Conservation (phyloP, 352 stramenopile genomes). For the Nothophytophthora sp. region DNA sequence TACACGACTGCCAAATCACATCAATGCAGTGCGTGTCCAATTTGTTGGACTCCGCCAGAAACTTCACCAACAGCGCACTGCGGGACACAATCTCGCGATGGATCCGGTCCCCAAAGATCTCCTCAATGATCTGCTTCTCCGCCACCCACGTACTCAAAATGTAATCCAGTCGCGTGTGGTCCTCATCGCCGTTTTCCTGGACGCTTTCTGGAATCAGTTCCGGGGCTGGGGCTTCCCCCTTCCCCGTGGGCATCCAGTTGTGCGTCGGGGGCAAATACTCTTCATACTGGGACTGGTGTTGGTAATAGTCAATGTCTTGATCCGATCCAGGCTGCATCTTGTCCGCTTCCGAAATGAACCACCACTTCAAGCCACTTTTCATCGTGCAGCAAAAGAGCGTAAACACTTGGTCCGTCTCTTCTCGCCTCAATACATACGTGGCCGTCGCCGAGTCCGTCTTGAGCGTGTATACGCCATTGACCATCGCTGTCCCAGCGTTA, state of each 20-base stretch:
- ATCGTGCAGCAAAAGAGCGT: constrained; percentile 98
- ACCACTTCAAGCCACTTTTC: constrained; percentile 98
- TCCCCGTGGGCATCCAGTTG: constrained; percentile 90
- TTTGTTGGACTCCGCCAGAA: constrained; percentile 81
- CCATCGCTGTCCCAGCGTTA: constrained; percentile 88
- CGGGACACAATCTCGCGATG: constrained; percentile 87
- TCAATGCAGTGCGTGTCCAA: constrained; percentile 63
- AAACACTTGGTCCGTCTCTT: constrained; percentile 79
- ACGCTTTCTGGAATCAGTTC: constrained; percentile 72
- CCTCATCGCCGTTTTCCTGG: constrained; percentile 52
- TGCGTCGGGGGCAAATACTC: constrained; percentile 89
- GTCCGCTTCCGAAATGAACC: constrained; percentile 98
- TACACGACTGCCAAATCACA: constrained; percentile 79
- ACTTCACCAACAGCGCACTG: constrained; percentile 82
- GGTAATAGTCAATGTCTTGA: constrained; percentile 99
- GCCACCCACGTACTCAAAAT: constrained; percentile 75
- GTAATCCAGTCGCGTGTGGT: constrained; percentile 63
- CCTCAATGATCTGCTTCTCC: constrained; percentile 76
- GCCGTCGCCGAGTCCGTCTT: constrained; percentile 62
- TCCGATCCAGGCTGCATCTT: constrained; percentile 97
- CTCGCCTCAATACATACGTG: constrained; percentile 76
- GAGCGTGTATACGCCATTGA: constrained; percentile 95
- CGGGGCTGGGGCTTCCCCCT: constrained; percentile 67
- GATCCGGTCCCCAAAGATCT: constrained; percentile 90
- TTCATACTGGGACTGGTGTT: constrained; percentile 96